These are phyloP conservation scores for Nematodospora valgi DNA, from an alignment of 805 yeast species.

Conservation along the genomic window DNA sequence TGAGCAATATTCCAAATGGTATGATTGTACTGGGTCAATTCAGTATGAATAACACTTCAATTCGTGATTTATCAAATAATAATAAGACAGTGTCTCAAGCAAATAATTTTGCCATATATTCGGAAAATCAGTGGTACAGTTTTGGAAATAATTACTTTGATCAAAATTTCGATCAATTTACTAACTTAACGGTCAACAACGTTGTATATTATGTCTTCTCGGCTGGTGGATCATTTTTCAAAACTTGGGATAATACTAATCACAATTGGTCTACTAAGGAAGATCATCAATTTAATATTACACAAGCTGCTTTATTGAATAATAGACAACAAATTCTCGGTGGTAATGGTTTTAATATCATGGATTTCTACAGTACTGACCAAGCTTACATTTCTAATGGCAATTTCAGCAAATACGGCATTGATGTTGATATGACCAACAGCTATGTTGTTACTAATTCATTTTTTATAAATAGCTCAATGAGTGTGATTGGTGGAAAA, in stretches of 20 bases:
- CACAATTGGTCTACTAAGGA: constrained; percentile 31
- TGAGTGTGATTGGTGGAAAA: constrained; percentile 59
- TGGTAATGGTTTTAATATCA: constrained; percentile 31
- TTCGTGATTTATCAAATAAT: constrained; percentile 23
- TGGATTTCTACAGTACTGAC: constrained; percentile 26
- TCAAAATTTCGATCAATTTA: constrained; percentile 23
- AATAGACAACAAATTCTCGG: constrained; percentile 29
- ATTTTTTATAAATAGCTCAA: constrained; percentile 44
- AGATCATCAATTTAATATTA: constrained; percentile 27
- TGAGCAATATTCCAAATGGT: constrained; percentile 18
- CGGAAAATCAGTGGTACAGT: constrained; percentile 39
- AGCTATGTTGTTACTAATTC: constrained; percentile 25
- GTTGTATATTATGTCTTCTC: constrained; percentile 42
- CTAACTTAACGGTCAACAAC: constrained; percentile 34
- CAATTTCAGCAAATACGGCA: constrained; percentile 16
- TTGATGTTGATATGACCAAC: constrained; percentile 15
- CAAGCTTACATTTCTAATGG: constrained; percentile 23
- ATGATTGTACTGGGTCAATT: constrained; percentile 31
- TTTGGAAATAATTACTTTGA: constrained; percentile 33
- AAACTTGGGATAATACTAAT: constrained; percentile 42
- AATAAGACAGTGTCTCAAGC: constrained; percentile 22
- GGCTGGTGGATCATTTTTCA: constrained; percentile 17
- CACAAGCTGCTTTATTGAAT: constrained; percentile 21
- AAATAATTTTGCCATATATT: constrained; percentile 37
- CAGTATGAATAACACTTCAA: constrained; percentile 24